phyloP scores from a whole-genome alignment of 768 basidiomycete genomes.

The Boletales sp. region DNA sequence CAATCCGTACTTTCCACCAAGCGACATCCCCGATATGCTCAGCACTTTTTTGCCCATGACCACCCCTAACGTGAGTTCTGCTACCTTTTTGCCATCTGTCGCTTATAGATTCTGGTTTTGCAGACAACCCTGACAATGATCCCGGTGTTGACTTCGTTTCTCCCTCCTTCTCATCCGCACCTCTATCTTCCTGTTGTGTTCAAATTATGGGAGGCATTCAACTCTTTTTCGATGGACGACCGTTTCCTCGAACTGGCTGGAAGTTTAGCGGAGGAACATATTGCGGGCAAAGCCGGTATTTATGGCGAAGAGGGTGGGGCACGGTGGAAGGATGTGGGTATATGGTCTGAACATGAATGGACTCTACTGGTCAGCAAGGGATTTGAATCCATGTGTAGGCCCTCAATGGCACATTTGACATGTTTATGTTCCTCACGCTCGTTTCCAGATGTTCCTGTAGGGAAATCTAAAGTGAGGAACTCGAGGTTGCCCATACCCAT shows the following conservation, averaged over 20 bases:
- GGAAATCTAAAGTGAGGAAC: conserved; percentile 53
- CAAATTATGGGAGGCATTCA: conserved; percentile 76
- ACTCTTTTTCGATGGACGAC: conserved; percentile 71
- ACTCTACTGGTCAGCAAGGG: conserved; percentile 79
- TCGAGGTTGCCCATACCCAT: background rate
- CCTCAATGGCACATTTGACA: background rate
- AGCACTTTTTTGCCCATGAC: conserved; percentile 65
- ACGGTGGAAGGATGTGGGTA: conserved; percentile 80
- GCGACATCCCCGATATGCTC: conserved; percentile 69
- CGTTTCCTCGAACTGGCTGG: conserved; percentile 70
- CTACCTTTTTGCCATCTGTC: background rate
- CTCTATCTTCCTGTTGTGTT: conserved; percentile 71
- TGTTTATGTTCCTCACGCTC: conserved; percentile 36
- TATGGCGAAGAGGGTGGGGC: conserved; percentile 54
- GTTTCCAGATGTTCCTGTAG: conserved; percentile 43
- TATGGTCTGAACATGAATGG: conserved; percentile 86
- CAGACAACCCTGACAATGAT: conserved; percentile 70
- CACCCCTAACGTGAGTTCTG: conserved; percentile 59
- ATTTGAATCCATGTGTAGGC: conserved; percentile 70
- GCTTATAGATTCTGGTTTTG: conserved; percentile 4
- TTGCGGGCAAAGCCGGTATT: conserved; percentile 55
- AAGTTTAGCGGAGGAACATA: conserved; percentile 67
- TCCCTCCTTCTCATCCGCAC: conserved; percentile 63
- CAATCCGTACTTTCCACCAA: conserved; percentile 63
- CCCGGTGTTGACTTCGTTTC: conserved; percentile 74